These are phyloP conservation scores for Citrullus colocynthis DNA, from an alignment of 306 rosid species.

Conservation along the genomic window DNA sequence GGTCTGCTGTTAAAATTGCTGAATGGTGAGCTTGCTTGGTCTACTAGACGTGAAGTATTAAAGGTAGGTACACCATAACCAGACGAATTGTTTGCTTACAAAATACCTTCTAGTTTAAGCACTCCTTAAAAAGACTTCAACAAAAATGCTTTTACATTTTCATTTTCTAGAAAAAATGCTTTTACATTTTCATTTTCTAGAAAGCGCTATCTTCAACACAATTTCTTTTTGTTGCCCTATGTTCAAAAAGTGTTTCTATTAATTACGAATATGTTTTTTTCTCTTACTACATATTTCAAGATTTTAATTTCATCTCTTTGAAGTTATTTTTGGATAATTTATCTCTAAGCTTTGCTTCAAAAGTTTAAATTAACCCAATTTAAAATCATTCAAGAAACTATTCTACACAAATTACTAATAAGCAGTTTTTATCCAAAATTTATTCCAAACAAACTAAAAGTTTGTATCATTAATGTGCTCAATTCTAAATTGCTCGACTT, in stretches of 20 bases:
- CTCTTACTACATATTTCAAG: not conserved
- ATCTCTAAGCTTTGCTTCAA: not conserved
- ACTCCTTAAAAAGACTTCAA: too few relatives aligned
- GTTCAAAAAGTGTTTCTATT: not conserved
- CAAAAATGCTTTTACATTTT: too few relatives aligned
- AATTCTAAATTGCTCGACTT: constrained; percentile 7
- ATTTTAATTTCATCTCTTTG: not conserved
- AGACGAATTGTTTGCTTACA: not conserved
- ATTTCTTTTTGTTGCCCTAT: not conserved
- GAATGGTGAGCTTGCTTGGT: constrained; percentile 95
- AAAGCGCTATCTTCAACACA: not conserved
- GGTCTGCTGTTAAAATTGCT: constrained; percentile 81
- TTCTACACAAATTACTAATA: not conserved
- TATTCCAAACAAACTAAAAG: not conserved
- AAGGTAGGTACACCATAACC: constrained; percentile 43
- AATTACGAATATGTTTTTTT: too few relatives aligned
- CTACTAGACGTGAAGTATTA: constrained; percentile 92
- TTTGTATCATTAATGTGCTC: not conserved
- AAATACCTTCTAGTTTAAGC: not conserved
- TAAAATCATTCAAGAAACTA: not conserved
- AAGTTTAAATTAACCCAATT: not conserved
- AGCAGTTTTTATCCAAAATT: not conserved
- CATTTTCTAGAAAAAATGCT: too few relatives aligned
- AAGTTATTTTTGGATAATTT: too few relatives aligned
- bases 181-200: too few relatives aligned